Base-by-base conservation (phyloP, 306 rosid genomes). In the Sindora glabra region DNA sequence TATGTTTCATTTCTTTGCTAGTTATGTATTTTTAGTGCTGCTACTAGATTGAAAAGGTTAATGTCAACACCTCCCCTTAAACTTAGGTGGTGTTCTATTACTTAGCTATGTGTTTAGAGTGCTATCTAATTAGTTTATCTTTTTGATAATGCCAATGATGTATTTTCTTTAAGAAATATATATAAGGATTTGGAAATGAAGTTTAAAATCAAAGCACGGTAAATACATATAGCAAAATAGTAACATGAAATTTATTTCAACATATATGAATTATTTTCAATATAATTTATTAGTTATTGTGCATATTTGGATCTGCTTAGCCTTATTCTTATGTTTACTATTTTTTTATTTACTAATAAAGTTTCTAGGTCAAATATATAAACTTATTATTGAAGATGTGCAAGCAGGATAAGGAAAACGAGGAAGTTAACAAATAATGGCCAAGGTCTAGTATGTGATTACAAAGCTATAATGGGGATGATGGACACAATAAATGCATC, bases 381-480 rank as follows among this genome's bases (percentile, higher is more conserved):
- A 38, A 54, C 55, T 62, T 71, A 45, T 38, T 39, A 60, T 56
- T 58, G 61, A 32, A 64, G 64, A 74, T 57, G 36, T 61, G 32
- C 10, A 10, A 22, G 71, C 79, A 65, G 89, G 76, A 60, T 33
- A 39, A 40, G 70, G n/a, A n/a, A n/a, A n/a, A n/a, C n/a, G n/a
- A n/a, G n/a, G 49, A 46, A 37, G 62, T 69, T 70, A 34, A 13
- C 40, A 61, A 45, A 62, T 68, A 72, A 36, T 46, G 36, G 30
- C 17, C 34, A 26, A 48, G 78, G 64, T 73, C 65, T 56, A 15
- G 51, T 51, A 60, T 50, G 48, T 47, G 60, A 71, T 59, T 37
- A 16, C 46, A 57, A 62, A 64, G 50, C 38, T 72, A 49, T 38
- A 49, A 64, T 40, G 39, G 54, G 60, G 53, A n/a, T n/a, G n/a